A percentile compares a stretch with the other conserved stretches of the same genome.
Evolutionary conservation across 345 rosid species (phyloP).

Genomic region (Citrus australasica): DNA sequence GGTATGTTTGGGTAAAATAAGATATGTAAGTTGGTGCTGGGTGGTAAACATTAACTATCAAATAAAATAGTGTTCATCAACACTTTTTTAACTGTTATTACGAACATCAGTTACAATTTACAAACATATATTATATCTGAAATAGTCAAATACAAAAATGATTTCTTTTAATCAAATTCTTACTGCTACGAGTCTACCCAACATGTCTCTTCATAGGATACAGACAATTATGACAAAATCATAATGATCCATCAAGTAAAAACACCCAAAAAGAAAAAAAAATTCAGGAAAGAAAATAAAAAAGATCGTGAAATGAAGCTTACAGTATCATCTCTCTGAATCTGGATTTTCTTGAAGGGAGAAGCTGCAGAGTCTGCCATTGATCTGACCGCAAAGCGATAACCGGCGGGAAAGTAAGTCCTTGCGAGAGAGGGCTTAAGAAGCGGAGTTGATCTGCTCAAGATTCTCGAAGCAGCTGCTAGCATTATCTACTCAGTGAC

Average conservation of each 20-base stretch:
- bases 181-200: not conserved
- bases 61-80: not conserved
- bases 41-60: no score
- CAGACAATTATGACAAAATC: not conserved
- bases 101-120: no score
- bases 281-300: no score
- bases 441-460: slow-evolving; percentile 17
- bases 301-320: slow-evolving; percentile 17
- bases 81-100: no score
- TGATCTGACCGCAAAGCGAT: slow-evolving; percentile 44
- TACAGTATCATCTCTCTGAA: slow-evolving; percentile 82
- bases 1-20: no score
- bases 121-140: no score
- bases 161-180: not conserved
- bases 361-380: slow-evolving; percentile 64
- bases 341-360: slow-evolving; percentile 71
- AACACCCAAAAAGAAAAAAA: not conserved
- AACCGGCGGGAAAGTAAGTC: slow-evolving; percentile 15
- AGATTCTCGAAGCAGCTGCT: slow-evolving; percentile 34
- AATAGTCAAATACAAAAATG: no score
- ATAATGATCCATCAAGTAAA: not conserved
- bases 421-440: slow-evolving; percentile 13
- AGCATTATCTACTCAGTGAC: slow-evolving; percentile 15
- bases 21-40: no score
- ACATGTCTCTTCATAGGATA: not conserved